These are phyloP conservation scores for Acacia concinna DNA, from an alignment of 331 rosid species.

Conservation along the genomic window DNA sequence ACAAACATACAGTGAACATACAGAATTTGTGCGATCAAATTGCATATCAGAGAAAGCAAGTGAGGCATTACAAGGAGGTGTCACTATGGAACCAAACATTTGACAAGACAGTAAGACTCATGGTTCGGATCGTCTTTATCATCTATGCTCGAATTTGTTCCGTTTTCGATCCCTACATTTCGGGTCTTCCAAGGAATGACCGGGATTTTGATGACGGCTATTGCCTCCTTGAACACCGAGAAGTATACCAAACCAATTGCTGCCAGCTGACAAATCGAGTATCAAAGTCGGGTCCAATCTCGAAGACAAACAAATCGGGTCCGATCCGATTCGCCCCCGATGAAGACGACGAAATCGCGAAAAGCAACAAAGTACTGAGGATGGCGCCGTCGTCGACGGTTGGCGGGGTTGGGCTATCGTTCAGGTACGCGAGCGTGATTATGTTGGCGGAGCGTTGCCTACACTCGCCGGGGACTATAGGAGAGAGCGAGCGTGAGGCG, in stretches of 20 bases:
- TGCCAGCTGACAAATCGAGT: neutral
- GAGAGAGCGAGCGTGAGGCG: constrained; percentile 40
- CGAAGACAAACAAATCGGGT: constrained; percentile 7
- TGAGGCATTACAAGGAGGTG: constrained; percentile 44
- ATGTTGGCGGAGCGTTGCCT: constrained; percentile 50
- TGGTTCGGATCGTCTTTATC: constrained; percentile 52
- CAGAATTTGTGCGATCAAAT: constrained; percentile 43
- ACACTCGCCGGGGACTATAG: constrained; percentile 40
- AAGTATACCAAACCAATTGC: constrained; percentile 25
- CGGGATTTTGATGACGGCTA: neutral
- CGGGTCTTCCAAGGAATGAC: neutral
- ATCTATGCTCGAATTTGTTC: constrained; percentile 48
- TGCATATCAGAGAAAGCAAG: constrained; percentile 31
- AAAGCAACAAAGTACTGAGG: constrained; percentile 35
- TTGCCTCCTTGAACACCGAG: constrained; percentile 43
- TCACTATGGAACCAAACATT: constrained; percentile 67
- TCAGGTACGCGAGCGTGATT: constrained; percentile 61
- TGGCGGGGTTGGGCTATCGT: constrained; percentile 63
- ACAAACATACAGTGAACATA: constrained; percentile 23
- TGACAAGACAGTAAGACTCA: constrained; percentile 49
- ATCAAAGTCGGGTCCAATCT: constrained; percentile 27
- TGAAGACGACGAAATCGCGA: neutral
- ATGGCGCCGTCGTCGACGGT: constrained; percentile 49
- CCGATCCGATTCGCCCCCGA: constrained; percentile 10
- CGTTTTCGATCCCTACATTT: constrained; percentile 42